A percentile compares a stretch with the other conserved stretches of the same genome.
These are phyloP conservation scores for Syzygium oleosum DNA, from an alignment of 345 rosid species.

Conservation along the genomic window DNA sequence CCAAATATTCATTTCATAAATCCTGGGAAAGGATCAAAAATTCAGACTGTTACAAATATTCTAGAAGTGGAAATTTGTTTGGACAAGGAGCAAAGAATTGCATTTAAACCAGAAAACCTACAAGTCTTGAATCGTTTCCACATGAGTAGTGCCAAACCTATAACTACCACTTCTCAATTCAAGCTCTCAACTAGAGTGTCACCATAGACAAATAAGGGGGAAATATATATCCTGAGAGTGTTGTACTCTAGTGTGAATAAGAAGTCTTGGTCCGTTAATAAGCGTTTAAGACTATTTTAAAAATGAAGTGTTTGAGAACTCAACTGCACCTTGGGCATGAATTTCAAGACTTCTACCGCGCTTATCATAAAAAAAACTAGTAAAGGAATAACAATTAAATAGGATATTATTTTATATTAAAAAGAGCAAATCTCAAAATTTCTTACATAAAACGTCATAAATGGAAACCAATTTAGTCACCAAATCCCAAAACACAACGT, in stretches of 20 bases:
- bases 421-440: background rate
- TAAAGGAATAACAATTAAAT: no score
- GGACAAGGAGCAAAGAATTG: background rate
- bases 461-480: background rate
- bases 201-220: background rate
- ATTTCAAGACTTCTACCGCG: background rate
- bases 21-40: no score
- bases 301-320: background rate
- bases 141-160: background rate
- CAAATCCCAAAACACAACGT: background rate
- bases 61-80: background rate
- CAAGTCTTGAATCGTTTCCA: background rate
- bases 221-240: no score
- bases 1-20: no score
- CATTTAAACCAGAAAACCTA: background rate
- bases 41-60: no score
- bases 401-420: no score
- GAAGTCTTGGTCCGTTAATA: no score
- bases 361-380: background rate
- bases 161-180: no score
- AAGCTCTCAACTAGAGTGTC: no score
- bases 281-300: background rate
- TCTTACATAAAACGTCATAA: background rate
- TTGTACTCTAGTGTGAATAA: no score
- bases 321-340: background rate